Conservation (phyloP, 768 basidiomycete species). For the Vararia minispora region DNA sequence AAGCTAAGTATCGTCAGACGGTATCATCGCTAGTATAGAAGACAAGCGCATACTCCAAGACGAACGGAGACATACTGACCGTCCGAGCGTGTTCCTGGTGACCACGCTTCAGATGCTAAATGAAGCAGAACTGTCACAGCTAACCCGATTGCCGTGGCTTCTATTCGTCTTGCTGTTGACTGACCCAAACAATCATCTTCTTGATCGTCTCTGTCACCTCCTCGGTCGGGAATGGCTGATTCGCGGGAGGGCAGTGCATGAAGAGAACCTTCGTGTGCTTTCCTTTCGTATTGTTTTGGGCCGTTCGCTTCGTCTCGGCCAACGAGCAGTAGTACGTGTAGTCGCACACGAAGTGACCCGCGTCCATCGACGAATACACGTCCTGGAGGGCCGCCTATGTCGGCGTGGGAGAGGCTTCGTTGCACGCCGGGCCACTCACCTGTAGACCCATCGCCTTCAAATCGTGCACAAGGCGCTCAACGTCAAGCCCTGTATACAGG, state of each 20-base stretch:
- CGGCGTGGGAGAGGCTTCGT: not conserved
- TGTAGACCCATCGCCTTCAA: constrained; percentile 36
- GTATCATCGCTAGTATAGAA: no score
- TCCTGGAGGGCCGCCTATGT: constrained; percentile 25
- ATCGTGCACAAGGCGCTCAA: constrained; percentile 40
- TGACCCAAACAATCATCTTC: constrained; percentile 52
- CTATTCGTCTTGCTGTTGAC: no score
- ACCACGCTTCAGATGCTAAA: no score
- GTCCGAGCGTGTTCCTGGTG: no score
- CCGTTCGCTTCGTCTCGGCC: constrained; percentile 44
- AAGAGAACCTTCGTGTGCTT: constrained; percentile 41
- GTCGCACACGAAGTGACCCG: constrained; percentile 69
- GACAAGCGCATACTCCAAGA: no score
- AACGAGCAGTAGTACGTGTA: constrained; percentile 69
- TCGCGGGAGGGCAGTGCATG: constrained; percentile 61
- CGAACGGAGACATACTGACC: no score
- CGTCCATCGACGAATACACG: constrained; percentile 60
- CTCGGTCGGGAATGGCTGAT: constrained; percentile 50
- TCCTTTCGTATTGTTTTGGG: constrained; percentile 10
- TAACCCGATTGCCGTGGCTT: no score
- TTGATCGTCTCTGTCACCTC: constrained; percentile 59
- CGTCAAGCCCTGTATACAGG: constrained; percentile 42
- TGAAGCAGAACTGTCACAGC: no score
- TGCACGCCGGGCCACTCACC: constrained; percentile 24
- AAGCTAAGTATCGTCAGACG: no score